These are phyloP conservation scores for Umbelopsis isabellina DNA, from an alignment of 192 early-diverging fungal species.

Conservation along the genomic window DNA sequence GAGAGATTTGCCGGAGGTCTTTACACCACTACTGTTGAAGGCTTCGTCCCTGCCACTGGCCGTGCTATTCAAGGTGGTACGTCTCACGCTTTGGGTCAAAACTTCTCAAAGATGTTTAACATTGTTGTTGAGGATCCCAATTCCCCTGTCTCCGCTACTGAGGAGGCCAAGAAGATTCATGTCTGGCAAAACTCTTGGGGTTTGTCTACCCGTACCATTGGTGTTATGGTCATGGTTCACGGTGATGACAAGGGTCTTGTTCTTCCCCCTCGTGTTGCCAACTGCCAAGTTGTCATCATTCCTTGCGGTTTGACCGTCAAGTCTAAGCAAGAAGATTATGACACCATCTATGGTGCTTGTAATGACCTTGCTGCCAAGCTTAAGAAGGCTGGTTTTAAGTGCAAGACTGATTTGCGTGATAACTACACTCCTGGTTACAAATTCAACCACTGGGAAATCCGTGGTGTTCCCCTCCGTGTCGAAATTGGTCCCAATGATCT, in stretches of 20 bases:
- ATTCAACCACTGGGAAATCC: conserved; percentile 98
- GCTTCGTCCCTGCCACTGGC: conserved; percentile 94
- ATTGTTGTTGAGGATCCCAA: conserved; percentile 90
- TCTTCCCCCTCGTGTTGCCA: conserved; percentile 90
- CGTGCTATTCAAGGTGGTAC: conserved; percentile 99
- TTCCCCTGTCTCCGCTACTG: conserved; percentile 47
- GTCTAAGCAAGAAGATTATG: conserved; percentile 75
- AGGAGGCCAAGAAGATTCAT: conserved; percentile 69
- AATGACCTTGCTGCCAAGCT: conserved; percentile 41
- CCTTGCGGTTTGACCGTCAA: conserved; percentile 93
- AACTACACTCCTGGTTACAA: conserved; percentile 86
- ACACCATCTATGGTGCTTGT: conserved; percentile 66
- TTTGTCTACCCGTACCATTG: conserved; percentile 94
- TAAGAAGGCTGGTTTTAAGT: conserved; percentile 42
- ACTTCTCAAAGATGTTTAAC: conserved; percentile 99
- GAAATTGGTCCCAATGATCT: conserved; percentile 98
- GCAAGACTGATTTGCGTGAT: conserved; percentile 39
- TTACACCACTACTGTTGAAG: conserved; percentile 98
- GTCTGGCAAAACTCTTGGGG: conserved; percentile 99
- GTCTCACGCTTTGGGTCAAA: conserved; percentile 99
- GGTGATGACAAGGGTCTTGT: conserved; percentile 99
- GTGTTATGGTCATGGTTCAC: conserved; percentile 99
- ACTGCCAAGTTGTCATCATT: conserved; percentile 88
- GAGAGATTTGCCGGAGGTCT: conserved; percentile 99
- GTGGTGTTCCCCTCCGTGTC: conserved; percentile 95